Evolutionary conservation across 1,284 basidiomycete genomes (phyloP), one percentile per base, ranked within the genome.

Genomic region (Vanrija sp.): DNA sequence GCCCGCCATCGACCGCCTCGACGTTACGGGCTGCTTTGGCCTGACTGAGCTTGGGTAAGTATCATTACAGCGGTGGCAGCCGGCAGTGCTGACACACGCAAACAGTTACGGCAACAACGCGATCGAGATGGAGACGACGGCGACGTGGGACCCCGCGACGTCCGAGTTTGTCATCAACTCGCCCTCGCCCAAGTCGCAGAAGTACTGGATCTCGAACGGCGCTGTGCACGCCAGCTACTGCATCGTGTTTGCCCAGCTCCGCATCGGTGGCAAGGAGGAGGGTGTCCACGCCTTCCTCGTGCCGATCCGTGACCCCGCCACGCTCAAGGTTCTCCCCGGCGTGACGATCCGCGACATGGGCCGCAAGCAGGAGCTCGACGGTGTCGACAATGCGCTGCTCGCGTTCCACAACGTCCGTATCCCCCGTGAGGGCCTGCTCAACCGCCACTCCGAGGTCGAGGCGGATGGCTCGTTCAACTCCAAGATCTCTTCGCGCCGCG

Each of bases 331-430:
- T 6, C 51, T 57, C 1, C 55, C 55, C 23, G 35, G 35, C 9
- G 55, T 57, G 10, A 47, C 43, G 0, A 50, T 57, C 19, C 55
- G 55, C 25, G 55, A 57, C 47, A 57, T 57, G 55, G 55, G 55
- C 6, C 47, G 41, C 51, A 57, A 57, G 41, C 47, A 49, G 22
- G 55, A 38, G 12, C 44, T 49, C n/a, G 47, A 57, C 36, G 55
- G 55, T 4, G 55, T 57, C 19, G 55, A 57, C 55, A 57, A 57
- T 24, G 55, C 55, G 7, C 47, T 50, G 4, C 51, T 57, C 14
- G 47, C 45, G 12, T 57, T 57, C 41, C 14, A 57, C 45, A 23
- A 53, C 6, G 47, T 57, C 4, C 55, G 55, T 24, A 20, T 57
- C 3, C 51, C 51, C 0, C 47, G 47, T 12, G 51, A 53, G 24